phyloP scores from a whole-genome alignment of 1,284 basidiomycete species.

The Puccinia hordei region DNA sequence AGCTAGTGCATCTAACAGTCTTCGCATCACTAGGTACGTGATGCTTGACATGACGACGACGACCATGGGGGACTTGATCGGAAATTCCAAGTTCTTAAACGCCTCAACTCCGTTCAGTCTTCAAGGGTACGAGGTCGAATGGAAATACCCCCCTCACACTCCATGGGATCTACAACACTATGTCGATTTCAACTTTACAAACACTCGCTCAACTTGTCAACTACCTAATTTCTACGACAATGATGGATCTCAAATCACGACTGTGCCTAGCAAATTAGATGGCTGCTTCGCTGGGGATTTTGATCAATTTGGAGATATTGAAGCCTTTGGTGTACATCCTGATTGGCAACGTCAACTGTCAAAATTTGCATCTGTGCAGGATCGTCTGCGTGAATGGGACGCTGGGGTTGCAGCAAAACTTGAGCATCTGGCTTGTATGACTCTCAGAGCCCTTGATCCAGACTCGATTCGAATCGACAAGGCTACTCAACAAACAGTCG shows the following conservation, averaged over 20 bases:
- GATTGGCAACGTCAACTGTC: constrained; percentile 80
- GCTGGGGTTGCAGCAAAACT: constrained; percentile 74
- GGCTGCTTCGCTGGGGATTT: constrained; percentile 81
- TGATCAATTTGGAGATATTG: constrained; percentile 90
- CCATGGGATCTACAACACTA: constrained; percentile 85
- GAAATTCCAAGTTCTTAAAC: constrained; percentile 78
- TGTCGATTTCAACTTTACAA: constrained; percentile 73
- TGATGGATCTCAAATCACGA: constrained; percentile 68
- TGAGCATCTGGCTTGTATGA: constrained; percentile 76
- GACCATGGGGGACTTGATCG: constrained; percentile 83
- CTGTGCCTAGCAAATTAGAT: constrained; percentile 61
- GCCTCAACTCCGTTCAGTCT: constrained; percentile 74
- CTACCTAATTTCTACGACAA: constrained; percentile 78
- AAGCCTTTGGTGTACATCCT: constrained; percentile 83
- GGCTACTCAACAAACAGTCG: constrained; percentile 82
- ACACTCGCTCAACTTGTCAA: constrained; percentile 71
- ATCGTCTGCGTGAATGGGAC: constrained; percentile 86
- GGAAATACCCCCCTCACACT: constrained; percentile 73
- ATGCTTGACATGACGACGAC: constrained; percentile 90
- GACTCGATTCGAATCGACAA: constrained; percentile 93
- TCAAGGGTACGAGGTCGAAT: constrained; percentile 72
- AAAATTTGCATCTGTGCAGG: constrained; percentile 91
- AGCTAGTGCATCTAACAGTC: background rate
- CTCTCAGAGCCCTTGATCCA: constrained; percentile 79
- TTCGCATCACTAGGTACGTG: constrained; percentile 63